Evolutionary conservation across 208 protist species (phyloP), one percentile per base, ranked within the genome.

Genomic region (Novymonas esmeraldas): DNA sequence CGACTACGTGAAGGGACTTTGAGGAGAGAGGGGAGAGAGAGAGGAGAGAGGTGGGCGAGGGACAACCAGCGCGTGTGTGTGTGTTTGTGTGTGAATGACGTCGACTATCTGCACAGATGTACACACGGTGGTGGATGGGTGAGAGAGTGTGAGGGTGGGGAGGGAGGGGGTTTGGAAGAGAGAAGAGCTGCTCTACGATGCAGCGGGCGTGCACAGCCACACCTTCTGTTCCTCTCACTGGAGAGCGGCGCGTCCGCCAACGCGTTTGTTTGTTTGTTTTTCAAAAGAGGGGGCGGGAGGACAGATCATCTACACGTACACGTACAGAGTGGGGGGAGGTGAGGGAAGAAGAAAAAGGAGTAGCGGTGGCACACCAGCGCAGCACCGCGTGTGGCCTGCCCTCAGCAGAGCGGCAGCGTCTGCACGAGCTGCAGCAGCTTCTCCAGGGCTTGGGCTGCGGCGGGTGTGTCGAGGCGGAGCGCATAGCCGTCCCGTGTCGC

Each of bases 371-470:
- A 41, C 7, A 41, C 36, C 5, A 5, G 36, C 7, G 5, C 36
- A 5, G 36, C 11, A 5, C 36, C 7, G 7, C 36, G 36, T 5
- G 7, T 41, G 36, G 7, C 18, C 36, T 31, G 10, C 14, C 1
- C 18, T 56, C 34, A 76, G 10, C 44, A 20, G 6, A 64, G 6
- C 9, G 62, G 56, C 29, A 76, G 51, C 2, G 51, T 34, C 24
- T 71, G 56, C 38, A 58, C 54, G 11, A 61, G 2, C 28, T 60
- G 36, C 6, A 46, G 10, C 24, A 64, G 34, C 49, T 71, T 20
- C 45, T 61, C 64, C 45, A 64, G 18, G 14, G 16, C 65, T 0
- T 20, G 66, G 39, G 48, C 20, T 29, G 49, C 64, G 2, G 28
- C 62, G 2, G 26, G 22, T 11, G 22, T 64, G 60, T 46, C 48